phyloP scores from a whole-genome alignment of 139 green algal species.

The Volvox africanus region DNA sequence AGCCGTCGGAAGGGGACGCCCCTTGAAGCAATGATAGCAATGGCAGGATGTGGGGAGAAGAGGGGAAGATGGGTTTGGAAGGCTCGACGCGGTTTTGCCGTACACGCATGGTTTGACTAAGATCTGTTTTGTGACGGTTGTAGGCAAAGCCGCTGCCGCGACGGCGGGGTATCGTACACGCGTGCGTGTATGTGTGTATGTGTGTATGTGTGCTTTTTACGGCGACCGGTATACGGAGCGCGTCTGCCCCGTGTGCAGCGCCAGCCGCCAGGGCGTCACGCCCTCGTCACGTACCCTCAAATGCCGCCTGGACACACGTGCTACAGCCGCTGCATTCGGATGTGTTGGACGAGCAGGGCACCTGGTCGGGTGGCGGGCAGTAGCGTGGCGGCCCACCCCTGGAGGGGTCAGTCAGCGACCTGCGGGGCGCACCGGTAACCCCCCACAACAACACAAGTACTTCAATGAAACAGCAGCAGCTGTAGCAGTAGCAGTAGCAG shows the following conservation, averaged over 20 bases:
- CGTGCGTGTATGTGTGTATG: no score
- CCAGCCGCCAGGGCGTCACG: neutral
- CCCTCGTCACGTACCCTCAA: slow-evolving; percentile 16
- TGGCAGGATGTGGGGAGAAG: no score
- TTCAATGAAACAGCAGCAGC: neutral
- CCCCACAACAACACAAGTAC: neutral
- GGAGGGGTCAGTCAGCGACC: neutral
- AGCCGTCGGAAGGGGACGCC: no score
- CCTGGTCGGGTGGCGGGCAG: slow-evolving; percentile 85
- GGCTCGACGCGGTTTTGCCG: no score
- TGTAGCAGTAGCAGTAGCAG: neutral
- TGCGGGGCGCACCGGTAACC: neutral
- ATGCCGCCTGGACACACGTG: slow-evolving; percentile 67
- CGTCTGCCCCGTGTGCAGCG: neutral
- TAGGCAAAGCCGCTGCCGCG: no score
- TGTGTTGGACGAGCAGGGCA: slow-evolving; percentile 67
- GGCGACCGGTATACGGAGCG: no score
- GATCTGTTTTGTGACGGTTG: no score
- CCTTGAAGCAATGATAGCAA: no score
- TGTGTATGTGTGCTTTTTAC: no score
- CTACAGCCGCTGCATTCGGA: slow-evolving; percentile 73
- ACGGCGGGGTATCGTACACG: no score
- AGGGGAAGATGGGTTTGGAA: no score
- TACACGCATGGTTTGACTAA: no score
- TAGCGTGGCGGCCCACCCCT: slow-evolving; percentile 12